phyloP scores from a whole-genome alignment of 371 early-diverging fungal genomes.

The Apophysomyces sp. region DNA sequence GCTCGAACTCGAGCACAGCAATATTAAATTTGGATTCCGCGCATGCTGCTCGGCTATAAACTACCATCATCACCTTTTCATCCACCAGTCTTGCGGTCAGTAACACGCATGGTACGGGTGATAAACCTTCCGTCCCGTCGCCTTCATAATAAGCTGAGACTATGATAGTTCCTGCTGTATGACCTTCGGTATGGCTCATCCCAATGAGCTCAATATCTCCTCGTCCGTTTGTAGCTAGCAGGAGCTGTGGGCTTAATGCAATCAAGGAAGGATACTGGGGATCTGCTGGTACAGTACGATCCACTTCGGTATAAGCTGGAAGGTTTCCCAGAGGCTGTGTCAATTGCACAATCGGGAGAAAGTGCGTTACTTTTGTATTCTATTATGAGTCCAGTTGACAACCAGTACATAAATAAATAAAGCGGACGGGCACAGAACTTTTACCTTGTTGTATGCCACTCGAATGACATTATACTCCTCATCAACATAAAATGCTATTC shows the following conservation, averaged over 20 bases:
- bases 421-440: neutral
- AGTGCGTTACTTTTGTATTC: constrained; percentile 3
- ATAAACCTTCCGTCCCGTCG: constrained; percentile 36
- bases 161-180: constrained; percentile 12
- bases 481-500: constrained; percentile 47
- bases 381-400: neutral
- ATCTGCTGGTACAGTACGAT: constrained; percentile 19
- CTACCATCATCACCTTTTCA: constrained; percentile 25
- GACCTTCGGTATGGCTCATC: neutral
- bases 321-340: constrained; percentile 22
- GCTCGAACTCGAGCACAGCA: constrained; percentile 34
- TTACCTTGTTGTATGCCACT: constrained; percentile 48
- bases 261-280: constrained; percentile 36
- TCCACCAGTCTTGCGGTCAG: constrained; percentile 27
- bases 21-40: constrained; percentile 39
- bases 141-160: constrained; percentile 29
- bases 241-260: constrained; percentile 20
- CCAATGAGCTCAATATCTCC: constrained; percentile 39
- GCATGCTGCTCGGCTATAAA: constrained; percentile 31
- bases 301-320: constrained; percentile 33
- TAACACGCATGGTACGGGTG: constrained; percentile 44
- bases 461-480: constrained; percentile 35
- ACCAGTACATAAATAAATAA: neutral
- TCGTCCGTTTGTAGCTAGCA: constrained; percentile 33
- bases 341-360: constrained; percentile 19